Conservation (phyloP, 2,329 filamentous ascomycete genomes). For the Ascochyta pisi region DNA sequence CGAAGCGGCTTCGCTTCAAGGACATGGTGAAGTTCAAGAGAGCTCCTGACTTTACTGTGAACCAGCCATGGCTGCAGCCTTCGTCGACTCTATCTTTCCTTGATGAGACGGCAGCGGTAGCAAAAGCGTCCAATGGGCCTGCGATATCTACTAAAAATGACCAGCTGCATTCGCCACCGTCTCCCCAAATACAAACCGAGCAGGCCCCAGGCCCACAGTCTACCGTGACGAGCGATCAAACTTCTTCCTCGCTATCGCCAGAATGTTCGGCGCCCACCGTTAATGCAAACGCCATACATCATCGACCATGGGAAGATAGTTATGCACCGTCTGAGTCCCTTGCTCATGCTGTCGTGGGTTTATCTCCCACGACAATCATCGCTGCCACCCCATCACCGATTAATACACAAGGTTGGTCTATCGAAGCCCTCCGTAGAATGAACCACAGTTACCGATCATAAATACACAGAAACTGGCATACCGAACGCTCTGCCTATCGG, state of each 20-base stretch:
- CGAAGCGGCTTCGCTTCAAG: background rate
- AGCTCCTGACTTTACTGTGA: background rate
- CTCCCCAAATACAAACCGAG: background rate
- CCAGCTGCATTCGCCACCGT: background rate
- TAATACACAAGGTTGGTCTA: background rate
- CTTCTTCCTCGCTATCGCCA: background rate
- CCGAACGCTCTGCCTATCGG: background rate
- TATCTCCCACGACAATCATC: background rate
- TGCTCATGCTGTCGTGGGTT: background rate
- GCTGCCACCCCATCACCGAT: background rate
- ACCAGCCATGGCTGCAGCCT: background rate
- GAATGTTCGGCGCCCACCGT: background rate
- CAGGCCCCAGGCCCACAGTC: background rate
- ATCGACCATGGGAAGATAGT: background rate
- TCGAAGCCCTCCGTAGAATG: background rate
- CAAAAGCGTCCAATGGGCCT: background rate
- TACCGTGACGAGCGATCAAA: background rate
- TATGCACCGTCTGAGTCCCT: background rate
- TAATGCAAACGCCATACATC: background rate
- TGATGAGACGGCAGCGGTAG: background rate
- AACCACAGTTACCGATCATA: too few relatives aligned
- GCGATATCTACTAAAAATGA: background rate
- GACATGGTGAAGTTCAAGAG: background rate
- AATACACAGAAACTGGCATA: background rate
- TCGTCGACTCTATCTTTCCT: background rate